Evolutionary conservation across 2,329 filamentous ascomycete species (phyloP).

Genomic region (Apiospora pterosperma): DNA sequence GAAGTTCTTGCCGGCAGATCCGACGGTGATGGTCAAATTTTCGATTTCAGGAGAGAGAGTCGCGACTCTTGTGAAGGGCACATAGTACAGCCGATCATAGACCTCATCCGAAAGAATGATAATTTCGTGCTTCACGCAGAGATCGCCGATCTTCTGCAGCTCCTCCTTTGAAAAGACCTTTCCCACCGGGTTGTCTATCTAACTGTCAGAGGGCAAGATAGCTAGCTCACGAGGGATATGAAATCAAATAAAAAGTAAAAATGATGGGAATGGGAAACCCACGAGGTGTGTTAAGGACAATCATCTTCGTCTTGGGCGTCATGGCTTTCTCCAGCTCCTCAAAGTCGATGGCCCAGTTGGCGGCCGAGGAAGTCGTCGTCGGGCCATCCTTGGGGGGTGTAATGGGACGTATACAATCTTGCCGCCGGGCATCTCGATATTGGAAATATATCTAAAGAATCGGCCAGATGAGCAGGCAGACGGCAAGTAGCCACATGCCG

Average conservation of each 20-base stretch:
- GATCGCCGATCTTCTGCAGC: conserved; percentile 76
- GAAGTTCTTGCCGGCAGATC: conserved; percentile 96
- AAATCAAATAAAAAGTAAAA: too few species aligned
- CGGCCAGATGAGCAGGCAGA: not conserved
- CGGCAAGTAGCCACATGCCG: not conserved
- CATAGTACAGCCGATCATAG: conserved; percentile 93
- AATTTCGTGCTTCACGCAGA: conserved; percentile 90
- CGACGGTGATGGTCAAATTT: conserved; percentile 84
- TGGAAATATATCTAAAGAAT: conserved; percentile 73
- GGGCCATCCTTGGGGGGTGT: conserved; percentile 82
- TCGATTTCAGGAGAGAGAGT: conserved; percentile 90
- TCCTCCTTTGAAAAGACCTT: conserved; percentile 90
- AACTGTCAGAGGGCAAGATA: not conserved
- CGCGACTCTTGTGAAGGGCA: conserved; percentile 88
- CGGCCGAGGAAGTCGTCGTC: conserved; percentile 75
- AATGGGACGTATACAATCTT: conserved; percentile 95
- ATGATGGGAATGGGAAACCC: conserved; percentile 11
- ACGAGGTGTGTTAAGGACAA: conserved; percentile 78
- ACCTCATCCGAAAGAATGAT: conserved; percentile 92
- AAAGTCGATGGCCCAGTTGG: conserved; percentile 86
- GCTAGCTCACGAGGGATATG: not conserved
- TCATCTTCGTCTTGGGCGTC: conserved; percentile 89
- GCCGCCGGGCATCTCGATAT: conserved; percentile 97
- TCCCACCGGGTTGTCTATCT: conserved; percentile 83
- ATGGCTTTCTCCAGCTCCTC: conserved; percentile 77